Conservation (phyloP, 345 rosid species). For the Cardamine resedifolia region DNA sequence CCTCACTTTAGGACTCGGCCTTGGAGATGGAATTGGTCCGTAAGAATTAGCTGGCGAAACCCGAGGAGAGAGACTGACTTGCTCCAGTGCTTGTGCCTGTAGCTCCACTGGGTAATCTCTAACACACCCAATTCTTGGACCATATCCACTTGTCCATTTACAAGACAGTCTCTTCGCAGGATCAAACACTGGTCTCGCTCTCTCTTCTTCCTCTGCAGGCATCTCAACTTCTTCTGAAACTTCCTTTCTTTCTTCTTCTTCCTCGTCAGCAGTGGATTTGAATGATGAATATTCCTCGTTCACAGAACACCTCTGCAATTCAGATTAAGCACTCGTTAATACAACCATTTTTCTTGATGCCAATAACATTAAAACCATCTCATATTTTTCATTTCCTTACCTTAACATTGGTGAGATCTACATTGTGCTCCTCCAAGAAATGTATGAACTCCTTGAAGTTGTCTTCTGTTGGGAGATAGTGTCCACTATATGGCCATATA, state of each 20-base stretch:
- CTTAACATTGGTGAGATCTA: constrained; percentile 63
- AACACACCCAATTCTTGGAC: constrained; percentile 75
- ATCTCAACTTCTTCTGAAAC: constrained; percentile 27
- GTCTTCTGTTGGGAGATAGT: constrained; percentile 69
- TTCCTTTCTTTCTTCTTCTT: constrained; percentile 31
- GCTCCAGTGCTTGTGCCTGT: constrained; percentile 60
- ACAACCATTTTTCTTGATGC: constrained; percentile 7
- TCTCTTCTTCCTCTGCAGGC: constrained; percentile 25
- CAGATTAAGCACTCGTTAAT: constrained; percentile 7
- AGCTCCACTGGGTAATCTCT: constrained; percentile 69
- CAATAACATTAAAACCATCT: background rate
- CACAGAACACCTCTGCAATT: constrained; percentile 51
- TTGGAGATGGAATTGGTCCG: constrained; percentile 58
- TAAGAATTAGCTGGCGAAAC: constrained; percentile 35
- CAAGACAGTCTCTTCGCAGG: constrained; percentile 52
- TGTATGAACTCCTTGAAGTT: constrained; percentile 54
- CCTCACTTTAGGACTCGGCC: constrained; percentile 48
- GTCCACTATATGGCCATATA: constrained; percentile 76
- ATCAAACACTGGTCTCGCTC: constrained; percentile 40
- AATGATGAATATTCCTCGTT: constrained; percentile 52
- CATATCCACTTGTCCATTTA: constrained; percentile 70
- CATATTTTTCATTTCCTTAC: constrained; percentile 30
- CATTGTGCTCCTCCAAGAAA: constrained; percentile 57
- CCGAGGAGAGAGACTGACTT: constrained; percentile 61
- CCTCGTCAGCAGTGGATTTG: constrained; percentile 26